Conservation (phyloP, 495 filamentous ascomycete genomes). For the Podospora conica region DNA sequence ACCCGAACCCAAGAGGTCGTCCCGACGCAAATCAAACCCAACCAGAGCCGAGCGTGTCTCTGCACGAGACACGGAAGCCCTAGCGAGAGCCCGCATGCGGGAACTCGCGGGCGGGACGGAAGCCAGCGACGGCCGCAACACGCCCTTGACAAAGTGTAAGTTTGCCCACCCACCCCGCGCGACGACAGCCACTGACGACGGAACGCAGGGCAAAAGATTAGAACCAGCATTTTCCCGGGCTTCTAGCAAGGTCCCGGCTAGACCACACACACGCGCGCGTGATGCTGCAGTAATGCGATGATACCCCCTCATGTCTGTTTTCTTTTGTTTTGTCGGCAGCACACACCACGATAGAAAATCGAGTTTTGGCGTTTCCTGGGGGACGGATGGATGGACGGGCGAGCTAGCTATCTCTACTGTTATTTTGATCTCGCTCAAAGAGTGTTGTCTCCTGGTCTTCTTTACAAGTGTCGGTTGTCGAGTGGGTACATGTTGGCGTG, state of each 20-base stretch:
- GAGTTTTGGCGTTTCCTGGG: neutral
- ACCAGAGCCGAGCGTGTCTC: neutral
- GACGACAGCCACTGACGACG: neutral
- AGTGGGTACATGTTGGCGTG: no score
- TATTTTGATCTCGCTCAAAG: no score
- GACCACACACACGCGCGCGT: neutral
- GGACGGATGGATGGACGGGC: no score
- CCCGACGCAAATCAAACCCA: neutral
- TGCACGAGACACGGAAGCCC: neutral
- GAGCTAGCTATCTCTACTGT: no score
- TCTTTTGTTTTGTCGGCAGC: neutral
- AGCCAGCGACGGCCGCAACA: slow-evolving; percentile 13
- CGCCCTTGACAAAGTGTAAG: slow-evolving; percentile 19
- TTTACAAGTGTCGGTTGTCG: no score
- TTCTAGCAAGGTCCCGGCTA: neutral
- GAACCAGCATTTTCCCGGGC: slow-evolving; percentile 15
- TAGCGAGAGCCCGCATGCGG: slow-evolving; percentile 27
- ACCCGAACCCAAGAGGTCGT: neutral
- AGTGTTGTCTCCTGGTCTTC: no score
- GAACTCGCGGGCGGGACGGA: slow-evolving; percentile 26
- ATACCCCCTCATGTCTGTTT: neutral
- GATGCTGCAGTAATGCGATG: neutral
- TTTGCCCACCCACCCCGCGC: neutral
- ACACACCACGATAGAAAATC: no score
- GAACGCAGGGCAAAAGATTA: slow-evolving; percentile 19